phyloP scores from a whole-genome alignment of 1,139 yeast genomes.

The Saccharomyces pastorianus region DNA sequence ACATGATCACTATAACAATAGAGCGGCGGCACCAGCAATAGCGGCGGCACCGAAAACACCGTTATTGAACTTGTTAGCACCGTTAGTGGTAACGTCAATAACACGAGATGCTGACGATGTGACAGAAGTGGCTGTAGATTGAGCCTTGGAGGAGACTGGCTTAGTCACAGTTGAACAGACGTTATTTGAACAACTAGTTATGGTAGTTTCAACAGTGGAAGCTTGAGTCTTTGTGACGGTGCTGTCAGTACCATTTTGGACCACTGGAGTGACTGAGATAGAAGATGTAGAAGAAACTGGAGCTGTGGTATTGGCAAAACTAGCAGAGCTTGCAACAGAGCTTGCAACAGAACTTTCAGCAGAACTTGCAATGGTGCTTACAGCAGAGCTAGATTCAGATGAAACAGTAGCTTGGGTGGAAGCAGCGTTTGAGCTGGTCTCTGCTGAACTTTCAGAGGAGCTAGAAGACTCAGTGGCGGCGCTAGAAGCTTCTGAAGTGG shows the following conservation, averaged over 20 bases:
- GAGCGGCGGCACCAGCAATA: constrained; percentile 4
- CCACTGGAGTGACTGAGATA: constrained; percentile 34
- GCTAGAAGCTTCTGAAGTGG: neutral
- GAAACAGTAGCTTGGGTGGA: constrained; percentile 35
- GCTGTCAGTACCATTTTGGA: constrained; percentile 5
- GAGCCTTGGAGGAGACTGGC: neutral
- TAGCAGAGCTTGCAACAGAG: constrained; percentile 10
- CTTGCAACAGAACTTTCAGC: constrained; percentile 12
- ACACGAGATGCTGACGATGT: constrained; percentile 1
- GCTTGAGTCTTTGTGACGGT: neutral
- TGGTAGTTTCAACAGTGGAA: neutral
- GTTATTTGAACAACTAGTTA: neutral
- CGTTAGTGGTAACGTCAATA: neutral
- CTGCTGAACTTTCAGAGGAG: constrained; percentile 7
- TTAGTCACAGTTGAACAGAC: neutral
- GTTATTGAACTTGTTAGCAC: constrained; percentile 1
- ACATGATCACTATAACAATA: neutral
- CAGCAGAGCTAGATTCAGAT: constrained; percentile 29
- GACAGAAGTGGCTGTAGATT: constrained; percentile 1
- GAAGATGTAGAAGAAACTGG: constrained; percentile 23
- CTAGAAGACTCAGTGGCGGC: constrained; percentile 1
- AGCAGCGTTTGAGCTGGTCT: constrained; percentile 2
- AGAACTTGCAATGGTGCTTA: constrained; percentile 10
- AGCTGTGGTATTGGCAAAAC: constrained; percentile 5
- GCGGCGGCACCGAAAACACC: neutral